These are phyloP conservation scores for Quillaja saponaria DNA, from an alignment of 306 rosid genomes.

Conservation along the genomic window DNA sequence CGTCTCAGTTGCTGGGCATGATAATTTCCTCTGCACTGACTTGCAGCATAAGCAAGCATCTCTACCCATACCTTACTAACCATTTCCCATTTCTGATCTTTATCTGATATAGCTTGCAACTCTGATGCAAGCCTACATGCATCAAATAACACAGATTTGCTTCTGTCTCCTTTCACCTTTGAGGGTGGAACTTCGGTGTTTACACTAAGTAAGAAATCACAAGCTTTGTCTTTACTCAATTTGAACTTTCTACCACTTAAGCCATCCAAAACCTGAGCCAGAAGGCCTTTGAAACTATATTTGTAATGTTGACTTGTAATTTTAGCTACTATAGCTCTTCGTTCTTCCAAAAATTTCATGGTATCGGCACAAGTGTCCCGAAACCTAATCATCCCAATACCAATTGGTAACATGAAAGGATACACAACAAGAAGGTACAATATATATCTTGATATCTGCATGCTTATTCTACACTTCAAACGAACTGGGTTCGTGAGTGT, in stretches of 20 bases:
- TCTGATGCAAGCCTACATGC: background rate
- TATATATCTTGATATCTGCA: background rate
- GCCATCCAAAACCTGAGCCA: too few species aligned
- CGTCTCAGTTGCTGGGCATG: conserved; percentile 5
- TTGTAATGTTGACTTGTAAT: too few species aligned
- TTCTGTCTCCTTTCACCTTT: background rate
- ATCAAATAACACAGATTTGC: conserved; percentile 6
- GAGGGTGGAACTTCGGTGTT: background rate
- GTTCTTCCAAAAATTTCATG: background rate
- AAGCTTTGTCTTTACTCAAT: background rate
- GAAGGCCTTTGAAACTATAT: too few species aligned
- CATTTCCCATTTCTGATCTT: background rate
- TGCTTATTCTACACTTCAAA: background rate
- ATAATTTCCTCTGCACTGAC: background rate
- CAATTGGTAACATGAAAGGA: conserved; percentile 7
- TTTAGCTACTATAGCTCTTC: background rate
- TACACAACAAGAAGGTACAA: background rate
- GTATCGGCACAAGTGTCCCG: conserved; percentile 7
- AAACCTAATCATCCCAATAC: background rate
- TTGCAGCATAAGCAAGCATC: conserved; percentile 2
- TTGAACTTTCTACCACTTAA: too few species aligned
- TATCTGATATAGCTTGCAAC: background rate
- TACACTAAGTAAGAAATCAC: background rate
- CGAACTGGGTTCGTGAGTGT: too few species aligned
- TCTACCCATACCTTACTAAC: background rate